Percentiles rank a stretch among this genome's conserved stretches.
These are phyloP conservation scores for Botrytis elliptica DNA, from an alignment of 2,329 filamentous ascomycete species.

Conservation along the genomic window DNA sequence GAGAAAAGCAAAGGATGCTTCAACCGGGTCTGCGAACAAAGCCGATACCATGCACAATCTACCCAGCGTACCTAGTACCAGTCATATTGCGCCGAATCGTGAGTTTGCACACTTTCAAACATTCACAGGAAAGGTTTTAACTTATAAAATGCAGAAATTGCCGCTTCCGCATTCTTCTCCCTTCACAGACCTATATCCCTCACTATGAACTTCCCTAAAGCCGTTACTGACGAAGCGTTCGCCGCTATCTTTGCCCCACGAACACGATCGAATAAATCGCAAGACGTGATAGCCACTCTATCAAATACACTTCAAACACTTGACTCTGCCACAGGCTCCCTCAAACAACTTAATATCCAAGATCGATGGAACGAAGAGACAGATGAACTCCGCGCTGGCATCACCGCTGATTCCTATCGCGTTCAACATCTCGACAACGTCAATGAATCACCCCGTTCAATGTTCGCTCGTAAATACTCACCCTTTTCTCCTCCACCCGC, in stretches of 20 bases:
- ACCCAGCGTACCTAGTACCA: constrained; percentile 72
- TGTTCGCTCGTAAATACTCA: constrained; percentile 64
- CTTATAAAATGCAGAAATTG: constrained; percentile 63
- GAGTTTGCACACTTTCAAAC: constrained; percentile 15
- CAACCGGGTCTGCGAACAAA: constrained; percentile 39
- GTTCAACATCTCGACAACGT: constrained; percentile 51
- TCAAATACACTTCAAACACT: constrained; percentile 58
- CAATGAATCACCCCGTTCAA: constrained; percentile 61
- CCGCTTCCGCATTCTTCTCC: constrained; percentile 90
- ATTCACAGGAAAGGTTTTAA: background rate
- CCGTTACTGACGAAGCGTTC: constrained; percentile 72
- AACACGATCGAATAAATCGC: constrained; percentile 48
- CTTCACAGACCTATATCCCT: constrained; percentile 92
- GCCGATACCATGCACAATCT: constrained; percentile 55
- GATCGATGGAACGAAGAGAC: constrained; percentile 34
- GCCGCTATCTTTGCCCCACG: constrained; percentile 74
- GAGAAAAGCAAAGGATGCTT: constrained; percentile 56
- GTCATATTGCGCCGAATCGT: constrained; percentile 69
- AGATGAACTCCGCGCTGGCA: constrained; percentile 43
- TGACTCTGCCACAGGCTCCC: constrained; percentile 53
- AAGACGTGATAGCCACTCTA: constrained; percentile 67
- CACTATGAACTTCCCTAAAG: constrained; percentile 73
- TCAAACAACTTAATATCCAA: constrained; percentile 25
- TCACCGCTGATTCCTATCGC: constrained; percentile 46
- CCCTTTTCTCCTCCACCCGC: constrained; percentile 85